Conservation (phyloP, 208 protist species). For the Tetramitus jugosus region DNA sequence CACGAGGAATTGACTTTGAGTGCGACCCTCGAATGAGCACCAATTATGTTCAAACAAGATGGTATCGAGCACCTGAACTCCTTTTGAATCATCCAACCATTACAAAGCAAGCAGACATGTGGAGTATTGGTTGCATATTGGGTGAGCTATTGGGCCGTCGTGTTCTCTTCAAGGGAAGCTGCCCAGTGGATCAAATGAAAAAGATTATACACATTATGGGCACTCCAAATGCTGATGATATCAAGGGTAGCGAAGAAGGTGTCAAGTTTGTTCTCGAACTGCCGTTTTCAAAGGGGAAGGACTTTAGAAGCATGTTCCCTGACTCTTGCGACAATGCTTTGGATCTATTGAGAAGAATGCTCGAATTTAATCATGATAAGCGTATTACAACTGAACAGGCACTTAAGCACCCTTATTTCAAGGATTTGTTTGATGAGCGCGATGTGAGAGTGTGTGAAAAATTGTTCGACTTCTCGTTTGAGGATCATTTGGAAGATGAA, state of each 20-base stretch:
- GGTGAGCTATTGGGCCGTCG: conserved; percentile 66
- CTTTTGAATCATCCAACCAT: conserved; percentile 60
- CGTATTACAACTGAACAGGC: conserved; percentile 32
- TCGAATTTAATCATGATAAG: conserved; percentile 34
- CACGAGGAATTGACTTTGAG: conserved; percentile 52
- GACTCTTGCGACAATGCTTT: conserved; percentile 65
- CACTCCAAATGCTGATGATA: conserved; percentile 75
- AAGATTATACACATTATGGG: conserved; percentile 89
- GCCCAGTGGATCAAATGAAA: conserved; percentile 85
- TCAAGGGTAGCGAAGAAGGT: conserved; percentile 48
- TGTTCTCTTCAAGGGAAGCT: conserved; percentile 86
- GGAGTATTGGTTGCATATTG: conserved; percentile 77
- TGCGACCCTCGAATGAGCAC: conserved; percentile 69
- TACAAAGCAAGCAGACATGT: conserved; percentile 64
- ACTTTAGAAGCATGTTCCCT: conserved; percentile 71
- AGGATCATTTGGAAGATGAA: conserved; percentile 4
- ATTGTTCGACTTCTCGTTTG: conserved; percentile 4
- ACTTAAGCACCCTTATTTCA: conserved; percentile 38
- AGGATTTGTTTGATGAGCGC: neutral
- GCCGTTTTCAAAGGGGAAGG: conserved; percentile 28
- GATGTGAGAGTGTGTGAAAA: neutral
- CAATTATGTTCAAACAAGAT: conserved; percentile 90
- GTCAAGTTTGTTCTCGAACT: conserved; percentile 11
- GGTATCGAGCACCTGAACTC: conserved; percentile 97
- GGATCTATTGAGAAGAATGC: conserved; percentile 37